phyloP scores from a whole-genome alignment of 1,284 basidiomycete species.

The Pascua guehoae region DNA sequence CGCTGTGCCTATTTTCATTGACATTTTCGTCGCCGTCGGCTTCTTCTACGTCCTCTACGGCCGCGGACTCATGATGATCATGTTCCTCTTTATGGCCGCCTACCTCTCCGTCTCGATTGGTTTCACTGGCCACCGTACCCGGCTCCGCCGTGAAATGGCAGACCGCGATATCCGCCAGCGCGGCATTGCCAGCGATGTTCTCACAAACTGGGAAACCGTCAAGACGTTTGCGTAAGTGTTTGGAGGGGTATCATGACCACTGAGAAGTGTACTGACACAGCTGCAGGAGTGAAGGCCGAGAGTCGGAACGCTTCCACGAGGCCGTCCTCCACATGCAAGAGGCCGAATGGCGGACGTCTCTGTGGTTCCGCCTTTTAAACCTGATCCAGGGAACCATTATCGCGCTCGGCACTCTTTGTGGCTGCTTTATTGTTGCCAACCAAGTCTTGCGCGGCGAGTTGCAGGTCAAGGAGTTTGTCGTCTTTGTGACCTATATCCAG shows the following conservation, averaged over 20 bases:
- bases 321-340: constrained; percentile 84
- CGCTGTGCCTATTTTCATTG: constrained; percentile 87
- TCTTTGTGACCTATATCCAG: constrained; percentile 96
- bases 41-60: constrained; percentile 82
- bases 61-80: constrained; percentile 71
- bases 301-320: constrained; percentile 81
- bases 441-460: constrained; percentile 83
- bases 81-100: constrained; percentile 72
- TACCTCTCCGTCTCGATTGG: constrained; percentile 94
- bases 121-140: constrained; percentile 76
- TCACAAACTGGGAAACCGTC: constrained; percentile 98
- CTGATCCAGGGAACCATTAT: constrained; percentile 94
- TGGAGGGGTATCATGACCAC: constrained; percentile 43
- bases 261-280: too few relatives aligned
- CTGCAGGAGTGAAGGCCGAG: constrained; percentile 82
- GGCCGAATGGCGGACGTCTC: constrained; percentile 84
- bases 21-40: constrained; percentile 92
- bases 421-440: constrained; percentile 91
- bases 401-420: constrained; percentile 78
- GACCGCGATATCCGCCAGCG: constrained; percentile 92
- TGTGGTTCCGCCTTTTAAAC: constrained; percentile 85
- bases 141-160: constrained; percentile 87
- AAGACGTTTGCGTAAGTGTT: constrained; percentile 66
- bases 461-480: constrained; percentile 93
- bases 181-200: constrained; percentile 87